A percentile compares a stretch with the other conserved stretches of the same genome.
Conservation (phyloP, 169 alveolate species). For the Babesia sp. region DNA sequence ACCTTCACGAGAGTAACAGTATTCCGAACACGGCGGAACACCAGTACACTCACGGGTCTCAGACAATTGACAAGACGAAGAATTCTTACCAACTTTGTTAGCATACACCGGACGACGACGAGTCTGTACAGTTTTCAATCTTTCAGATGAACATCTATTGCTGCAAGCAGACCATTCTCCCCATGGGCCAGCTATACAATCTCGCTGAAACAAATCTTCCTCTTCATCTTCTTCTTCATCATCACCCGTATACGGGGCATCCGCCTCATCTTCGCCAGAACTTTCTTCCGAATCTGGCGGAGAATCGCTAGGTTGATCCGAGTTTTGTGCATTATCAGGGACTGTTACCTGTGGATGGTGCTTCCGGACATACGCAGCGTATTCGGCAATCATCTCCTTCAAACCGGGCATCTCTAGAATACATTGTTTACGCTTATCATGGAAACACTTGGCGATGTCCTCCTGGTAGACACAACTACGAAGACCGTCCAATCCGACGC, state of each 20-base stretch:
- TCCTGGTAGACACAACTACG: not conserved
- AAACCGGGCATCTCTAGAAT: not conserved
- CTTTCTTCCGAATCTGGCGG: too few species aligned
- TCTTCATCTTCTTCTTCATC: not conserved
- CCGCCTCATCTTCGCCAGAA: not conserved
- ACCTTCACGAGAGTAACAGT: conserved; percentile 39
- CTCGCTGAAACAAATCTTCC: conserved; percentile 1
- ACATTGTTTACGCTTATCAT: not conserved
- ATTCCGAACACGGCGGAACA: conserved; percentile 23
- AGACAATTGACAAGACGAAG: not conserved
- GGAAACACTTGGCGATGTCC: conserved; percentile 8
- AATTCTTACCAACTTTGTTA: not conserved
- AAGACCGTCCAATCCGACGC: conserved; percentile 5
- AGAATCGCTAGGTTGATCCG: not conserved
- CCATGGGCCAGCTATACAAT: conserved; percentile 60
- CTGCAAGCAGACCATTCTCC: conserved; percentile 65
- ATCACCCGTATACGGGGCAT: not conserved
- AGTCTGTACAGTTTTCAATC: not conserved
- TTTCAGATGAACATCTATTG: conserved; percentile 26
- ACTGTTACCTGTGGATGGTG: too few species aligned
- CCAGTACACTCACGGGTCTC: conserved; percentile 41
- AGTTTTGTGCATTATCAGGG: not conserved
- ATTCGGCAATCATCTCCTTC: not conserved
- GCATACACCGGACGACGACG: conserved; percentile 40
- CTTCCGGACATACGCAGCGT: not conserved